A percentile compares a stretch with the other conserved stretches of the same genome.
phyloP scores from a whole-genome alignment of 306 rosid genomes.

The Echinosophora koreensis region DNA sequence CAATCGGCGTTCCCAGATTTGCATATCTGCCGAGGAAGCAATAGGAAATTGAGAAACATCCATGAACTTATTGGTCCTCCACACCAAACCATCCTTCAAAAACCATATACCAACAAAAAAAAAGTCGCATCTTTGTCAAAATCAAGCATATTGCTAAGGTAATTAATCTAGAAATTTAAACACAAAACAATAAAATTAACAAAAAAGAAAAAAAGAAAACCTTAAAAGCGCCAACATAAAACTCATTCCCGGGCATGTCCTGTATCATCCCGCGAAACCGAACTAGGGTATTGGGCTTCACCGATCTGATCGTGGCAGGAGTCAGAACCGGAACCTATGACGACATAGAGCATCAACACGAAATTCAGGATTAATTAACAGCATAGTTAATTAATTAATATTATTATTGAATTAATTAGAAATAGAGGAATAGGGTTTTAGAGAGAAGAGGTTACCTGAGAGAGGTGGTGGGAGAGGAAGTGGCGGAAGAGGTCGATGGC shows the following conservation, averaged over 20 bases:
- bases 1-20: constrained; percentile 81
- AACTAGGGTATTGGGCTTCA: constrained; percentile 77
- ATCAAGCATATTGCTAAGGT: neutral
- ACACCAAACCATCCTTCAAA: constrained; percentile 73
- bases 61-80: constrained; percentile 88
- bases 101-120: neutral
- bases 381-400: neutral
- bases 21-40: constrained; percentile 55
- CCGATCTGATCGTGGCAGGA: constrained; percentile 49
- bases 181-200: neutral
- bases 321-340: constrained; percentile 79
- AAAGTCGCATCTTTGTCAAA: neutral
- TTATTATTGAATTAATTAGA: too few relatives aligned
- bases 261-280: constrained; percentile 93
- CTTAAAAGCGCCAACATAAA: constrained; percentile 89
- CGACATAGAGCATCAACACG: neutral
- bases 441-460: constrained; percentile 62
- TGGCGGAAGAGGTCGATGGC: constrained; percentile 70
- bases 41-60: constrained; percentile 70
- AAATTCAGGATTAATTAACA: neutral
- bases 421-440: constrained; percentile 23
- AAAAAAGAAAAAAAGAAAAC: constrained; percentile 39
- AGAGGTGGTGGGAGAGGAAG: constrained; percentile 73
- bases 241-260: constrained; percentile 91
- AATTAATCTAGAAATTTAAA: neutral